Percentiles rank a stretch among this genome's conserved stretches.
Conservation (phyloP, 352 stramenopile genomes). For the Blastocystis sp. region DNA sequence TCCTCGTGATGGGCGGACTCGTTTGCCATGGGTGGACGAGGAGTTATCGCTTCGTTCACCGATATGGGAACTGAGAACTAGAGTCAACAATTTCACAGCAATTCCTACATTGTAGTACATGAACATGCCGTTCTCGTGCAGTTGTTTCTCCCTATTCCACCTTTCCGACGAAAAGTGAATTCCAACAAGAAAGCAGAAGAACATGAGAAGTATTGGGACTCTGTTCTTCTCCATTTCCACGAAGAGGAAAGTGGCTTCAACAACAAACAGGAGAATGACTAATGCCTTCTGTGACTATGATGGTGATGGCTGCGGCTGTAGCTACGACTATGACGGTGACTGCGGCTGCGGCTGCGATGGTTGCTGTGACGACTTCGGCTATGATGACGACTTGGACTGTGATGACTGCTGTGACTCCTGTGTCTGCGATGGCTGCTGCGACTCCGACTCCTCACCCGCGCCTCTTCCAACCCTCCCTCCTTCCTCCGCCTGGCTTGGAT, state of each 20-base stretch:
- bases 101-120: too few relatives aligned
- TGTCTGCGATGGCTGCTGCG: background rate
- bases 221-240: background rate
- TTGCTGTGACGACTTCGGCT: conserved; percentile 28
- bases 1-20: too few relatives aligned
- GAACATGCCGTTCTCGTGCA: too few relatives aligned
- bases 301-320: conserved; percentile 38
- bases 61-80: too few relatives aligned
- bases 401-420: conserved; percentile 44
- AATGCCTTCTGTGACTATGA: conserved; percentile 2
- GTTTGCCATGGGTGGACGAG: too few relatives aligned
- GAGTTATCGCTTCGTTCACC: too few relatives aligned
- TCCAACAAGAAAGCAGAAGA: background rate
- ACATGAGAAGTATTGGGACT: background rate
- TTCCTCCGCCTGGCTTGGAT: conserved; percentile 27
- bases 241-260: too few relatives aligned
- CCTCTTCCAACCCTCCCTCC: background rate
- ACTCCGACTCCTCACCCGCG: background rate
- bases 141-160: too few relatives aligned
- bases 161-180: background rate
- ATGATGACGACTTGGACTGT: conserved; percentile 28
- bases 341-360: conserved; percentile 11
- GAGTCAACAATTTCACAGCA: too few relatives aligned
- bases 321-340: background rate
- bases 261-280: conserved; percentile 29